Conservation (phyloP, 768 basidiomycete genomes). For the Porpolomopsis calyptriformis region DNA sequence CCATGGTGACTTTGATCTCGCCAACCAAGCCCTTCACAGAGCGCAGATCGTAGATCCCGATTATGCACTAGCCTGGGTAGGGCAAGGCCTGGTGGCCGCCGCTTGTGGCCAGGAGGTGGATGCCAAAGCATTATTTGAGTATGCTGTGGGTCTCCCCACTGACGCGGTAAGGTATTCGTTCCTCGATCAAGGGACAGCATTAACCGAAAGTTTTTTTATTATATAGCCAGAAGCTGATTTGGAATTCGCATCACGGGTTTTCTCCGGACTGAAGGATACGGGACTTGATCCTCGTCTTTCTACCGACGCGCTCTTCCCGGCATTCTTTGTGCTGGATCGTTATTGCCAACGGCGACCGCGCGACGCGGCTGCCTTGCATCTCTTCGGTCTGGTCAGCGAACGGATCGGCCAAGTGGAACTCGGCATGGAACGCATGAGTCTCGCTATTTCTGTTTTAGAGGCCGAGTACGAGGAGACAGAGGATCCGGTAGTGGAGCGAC, state of each 20-base stretch:
- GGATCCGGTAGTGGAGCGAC: slow-evolving; percentile 62
- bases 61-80: slow-evolving; percentile 80
- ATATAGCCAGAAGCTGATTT: slow-evolving; percentile 72
- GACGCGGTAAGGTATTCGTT: slow-evolving; percentile 40
- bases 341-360: slow-evolving; percentile 58
- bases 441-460: slow-evolving; percentile 69
- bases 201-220: not conserved
- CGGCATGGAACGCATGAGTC: slow-evolving; percentile 44
- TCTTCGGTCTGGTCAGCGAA: slow-evolving; percentile 80
- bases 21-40: slow-evolving; percentile 74
- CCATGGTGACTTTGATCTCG: slow-evolving; percentile 69
- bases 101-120: slow-evolving; percentile 48
- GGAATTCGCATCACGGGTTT: slow-evolving; percentile 55
- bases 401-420: slow-evolving; percentile 60
- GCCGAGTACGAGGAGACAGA: slow-evolving; percentile 82
- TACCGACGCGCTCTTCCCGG: slow-evolving; percentile 49
- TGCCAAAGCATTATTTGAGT: slow-evolving; percentile 59
- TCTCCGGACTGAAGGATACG: slow-evolving; percentile 27
- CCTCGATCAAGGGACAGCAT: not conserved
- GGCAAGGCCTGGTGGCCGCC: slow-evolving; percentile 67
- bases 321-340: slow-evolving; percentile 73
- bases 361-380: slow-evolving; percentile 70
- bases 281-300: slow-evolving; percentile 11
- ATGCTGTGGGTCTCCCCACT: slow-evolving; percentile 52
- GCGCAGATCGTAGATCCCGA: slow-evolving; percentile 93